Conservation (phyloP, 176 grass and related monocot species). For the Oropetium thomaeum region DNA sequence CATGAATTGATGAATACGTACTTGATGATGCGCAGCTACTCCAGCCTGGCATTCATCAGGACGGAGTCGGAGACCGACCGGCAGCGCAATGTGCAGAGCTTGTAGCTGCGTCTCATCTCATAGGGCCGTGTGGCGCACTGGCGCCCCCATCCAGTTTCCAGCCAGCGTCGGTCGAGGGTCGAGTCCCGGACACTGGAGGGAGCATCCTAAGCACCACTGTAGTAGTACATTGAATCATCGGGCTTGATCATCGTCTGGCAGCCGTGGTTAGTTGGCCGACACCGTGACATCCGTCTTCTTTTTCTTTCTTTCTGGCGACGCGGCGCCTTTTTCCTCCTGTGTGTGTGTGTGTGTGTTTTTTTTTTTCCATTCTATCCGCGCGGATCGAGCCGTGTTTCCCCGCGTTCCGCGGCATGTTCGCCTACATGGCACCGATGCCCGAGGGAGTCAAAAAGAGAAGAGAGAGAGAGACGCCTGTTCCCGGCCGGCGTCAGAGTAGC, state of each 20-base stretch:
- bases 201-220: background rate
- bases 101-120: background rate
- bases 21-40: too few species aligned
- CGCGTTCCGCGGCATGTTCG: constrained; percentile 48
- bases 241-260: background rate
- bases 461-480: background rate
- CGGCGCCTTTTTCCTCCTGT: constrained; percentile 6
- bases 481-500: background rate
- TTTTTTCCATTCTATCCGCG: background rate
- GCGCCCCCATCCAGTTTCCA: background rate
- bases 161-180: background rate
- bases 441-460: constrained; percentile 49
- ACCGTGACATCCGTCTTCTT: background rate
- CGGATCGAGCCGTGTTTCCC: constrained; percentile 50
- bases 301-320: constrained; percentile 10
- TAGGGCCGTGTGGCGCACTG: too few species aligned
- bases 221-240: background rate
- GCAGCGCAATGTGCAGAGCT: background rate
- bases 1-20: too few species aligned
- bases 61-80: too few species aligned
- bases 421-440: too few species aligned
- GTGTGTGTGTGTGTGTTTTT: background rate
- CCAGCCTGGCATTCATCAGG: too few species aligned
- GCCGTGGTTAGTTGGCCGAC: constrained; percentile 23
- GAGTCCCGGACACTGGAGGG: background rate